Evolutionary conservation across 192 early-diverging fungal species (phyloP), one percentile per base, ranked within the genome.

Genomic region (Spinellus fusiger): DNA sequence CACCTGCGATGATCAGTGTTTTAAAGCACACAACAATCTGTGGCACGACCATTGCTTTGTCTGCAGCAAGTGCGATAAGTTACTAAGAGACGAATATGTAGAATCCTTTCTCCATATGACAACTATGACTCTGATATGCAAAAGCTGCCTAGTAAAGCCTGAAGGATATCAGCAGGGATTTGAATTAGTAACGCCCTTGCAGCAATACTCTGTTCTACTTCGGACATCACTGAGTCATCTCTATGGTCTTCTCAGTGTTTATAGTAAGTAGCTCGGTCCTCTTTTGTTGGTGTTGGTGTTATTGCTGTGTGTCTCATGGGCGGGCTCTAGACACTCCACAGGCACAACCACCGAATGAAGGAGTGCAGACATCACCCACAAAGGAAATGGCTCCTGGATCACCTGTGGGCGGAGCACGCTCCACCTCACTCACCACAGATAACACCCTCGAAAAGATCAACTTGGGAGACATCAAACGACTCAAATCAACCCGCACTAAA

Each of bases 131-230:
- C 23, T 71, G 16, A 51, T 56, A 7, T 73, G 74, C 62, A 69
- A 56, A 51, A 73, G 46, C 51, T 72, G 57, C 50, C 46, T 61
- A 68, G 70, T 53, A 63, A 71, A 10, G 4, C 31, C 26, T 4
- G 54, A 75, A 8, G 40, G 66, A 16, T 63, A 84, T 8, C 25
- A 18, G 12, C 40, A 46, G 20, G 58, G 58, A 4, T 86, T 93
- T 59, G 79, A 83, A 61, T 73, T 82, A 66, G 83, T 96, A 2
- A 86, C 95, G 8, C 89, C 94, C 62, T 75, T 98, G 49, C 83
- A 94, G 64, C 93, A 97, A 76, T 98, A 94, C 71, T 88, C 87
- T 47, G 95, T 94, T 74, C 64, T 98, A 35, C 73, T 98, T 68
- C 78, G 86, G 4, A 88, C 89, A 13, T 90, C 93, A 15, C 74